phyloP scores from a whole-genome alignment of 805 yeast genomes.

The Priceomyces fermenticarens region DNA sequence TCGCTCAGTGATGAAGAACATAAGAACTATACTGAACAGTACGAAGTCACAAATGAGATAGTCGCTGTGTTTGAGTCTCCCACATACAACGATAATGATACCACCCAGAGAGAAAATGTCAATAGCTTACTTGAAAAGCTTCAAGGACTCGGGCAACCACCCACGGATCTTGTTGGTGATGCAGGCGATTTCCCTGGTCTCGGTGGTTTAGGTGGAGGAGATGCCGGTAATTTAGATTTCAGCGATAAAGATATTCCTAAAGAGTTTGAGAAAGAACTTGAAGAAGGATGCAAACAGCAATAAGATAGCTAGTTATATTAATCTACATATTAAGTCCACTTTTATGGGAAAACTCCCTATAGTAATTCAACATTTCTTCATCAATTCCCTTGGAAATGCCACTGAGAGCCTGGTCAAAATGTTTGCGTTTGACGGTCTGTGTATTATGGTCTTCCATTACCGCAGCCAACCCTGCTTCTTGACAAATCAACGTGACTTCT shows the following conservation, averaged over 20 bases:
- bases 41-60: slow-evolving; percentile 56
- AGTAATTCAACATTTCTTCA: slow-evolving; percentile 77
- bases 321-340: slow-evolving; percentile 27
- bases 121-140: slow-evolving; percentile 60
- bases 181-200: slow-evolving; percentile 42
- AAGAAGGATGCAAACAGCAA: slow-evolving; percentile 54
- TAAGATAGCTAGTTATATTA: slow-evolving; percentile 2
- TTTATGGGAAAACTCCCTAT: slow-evolving; percentile 49
- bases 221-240: slow-evolving; percentile 42
- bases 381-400: slow-evolving; percentile 80
- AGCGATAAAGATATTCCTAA: slow-evolving; percentile 53
- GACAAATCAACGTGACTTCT: slow-evolving; percentile 86
- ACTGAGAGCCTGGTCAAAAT: slow-evolving; percentile 67
- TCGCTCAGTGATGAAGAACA: slow-evolving; percentile 45
- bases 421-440: slow-evolving; percentile 51
- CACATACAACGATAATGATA: slow-evolving; percentile 53
- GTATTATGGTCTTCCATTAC: slow-evolving; percentile 73
- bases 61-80: slow-evolving; percentile 65
- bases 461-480: slow-evolving; percentile 94
- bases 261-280: slow-evolving; percentile 50
- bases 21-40: slow-evolving; percentile 59
- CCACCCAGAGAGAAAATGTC: slow-evolving; percentile 46
- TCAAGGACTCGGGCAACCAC: slow-evolving; percentile 79
- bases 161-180: slow-evolving; percentile 67
- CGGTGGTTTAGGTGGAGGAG: slow-evolving; percentile 20